A percentile compares a stretch with the other conserved stretches of the same genome.
Conservation (phyloP, 2,329 filamentous ascomycete species). For the Sclerotinia borealis region DNA sequence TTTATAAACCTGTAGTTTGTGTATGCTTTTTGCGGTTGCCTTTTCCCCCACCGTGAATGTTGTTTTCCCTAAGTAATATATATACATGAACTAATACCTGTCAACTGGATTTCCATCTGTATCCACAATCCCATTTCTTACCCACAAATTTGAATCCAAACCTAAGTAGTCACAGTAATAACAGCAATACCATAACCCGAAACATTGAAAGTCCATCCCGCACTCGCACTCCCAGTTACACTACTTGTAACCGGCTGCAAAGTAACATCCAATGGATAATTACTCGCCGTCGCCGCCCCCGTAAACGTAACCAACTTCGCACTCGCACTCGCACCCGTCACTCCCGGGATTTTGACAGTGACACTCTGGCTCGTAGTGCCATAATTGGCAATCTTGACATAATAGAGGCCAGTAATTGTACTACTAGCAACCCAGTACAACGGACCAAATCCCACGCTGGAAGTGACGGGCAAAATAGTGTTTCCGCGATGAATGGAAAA, state of each 20-base stretch:
- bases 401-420: slow-evolving; percentile 32
- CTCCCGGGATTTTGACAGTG: slow-evolving; percentile 25
- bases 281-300: slow-evolving; percentile 6
- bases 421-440: slow-evolving; percentile 43
- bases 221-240: slow-evolving; percentile 11
- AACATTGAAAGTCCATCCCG: slow-evolving; percentile 15
- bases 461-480: slow-evolving; percentile 39
- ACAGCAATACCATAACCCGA: slow-evolving; percentile 15
- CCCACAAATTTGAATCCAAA: no score
- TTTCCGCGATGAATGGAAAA: slow-evolving; percentile 41
- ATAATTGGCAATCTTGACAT: slow-evolving; percentile 48
- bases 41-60: no score
- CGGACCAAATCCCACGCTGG: slow-evolving; percentile 35
- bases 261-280: slow-evolving; percentile 12
- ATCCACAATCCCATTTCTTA: no score
- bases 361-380: slow-evolving; percentile 38
- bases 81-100: no score
- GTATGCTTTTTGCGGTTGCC: no score
- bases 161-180: slow-evolving; percentile 10
- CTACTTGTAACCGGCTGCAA: slow-evolving; percentile 10
- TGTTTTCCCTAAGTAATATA: no score
- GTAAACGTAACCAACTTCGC: slow-evolving; percentile 10
- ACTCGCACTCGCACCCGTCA: background rate
- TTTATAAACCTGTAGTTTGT: no score
- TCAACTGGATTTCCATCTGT: no score